A percentile compares a stretch with the other conserved stretches of the same genome.
Evolutionary conservation across 371 early-diverging fungal genomes (phyloP).

Genomic region (Mucor irregularis): DNA sequence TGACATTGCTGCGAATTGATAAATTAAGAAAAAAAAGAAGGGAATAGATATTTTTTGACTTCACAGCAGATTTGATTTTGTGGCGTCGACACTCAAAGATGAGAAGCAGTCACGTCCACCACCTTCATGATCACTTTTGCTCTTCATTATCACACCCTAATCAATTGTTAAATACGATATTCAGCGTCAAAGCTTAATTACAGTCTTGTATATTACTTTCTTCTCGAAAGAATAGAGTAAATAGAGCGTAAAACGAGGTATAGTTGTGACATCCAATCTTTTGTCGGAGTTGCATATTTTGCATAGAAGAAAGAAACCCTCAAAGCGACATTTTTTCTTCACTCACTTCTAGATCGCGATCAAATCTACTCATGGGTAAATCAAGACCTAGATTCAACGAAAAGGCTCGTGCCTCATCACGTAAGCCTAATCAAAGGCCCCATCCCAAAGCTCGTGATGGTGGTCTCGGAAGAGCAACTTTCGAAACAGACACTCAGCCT

Average conservation of each 20-base stretch:
- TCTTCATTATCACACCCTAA: no score
- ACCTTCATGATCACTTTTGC: no score
- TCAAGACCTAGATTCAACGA: conserved; percentile 62
- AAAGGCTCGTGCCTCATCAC: conserved; percentile 55
- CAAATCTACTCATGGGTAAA: conserved; percentile 56
- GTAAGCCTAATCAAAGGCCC: conserved; percentile 42
- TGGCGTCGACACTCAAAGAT: not conserved
- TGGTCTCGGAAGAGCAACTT: conserved; percentile 29
- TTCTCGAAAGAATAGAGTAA: no score
- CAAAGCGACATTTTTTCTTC: not conserved
- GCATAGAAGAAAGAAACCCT: not conserved
- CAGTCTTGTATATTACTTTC: no score
- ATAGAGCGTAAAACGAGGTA: no score
- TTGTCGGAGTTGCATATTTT: not conserved
- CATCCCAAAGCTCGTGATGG: conserved; percentile 56
- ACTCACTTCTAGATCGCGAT: not conserved
- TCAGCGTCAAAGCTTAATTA: no score
- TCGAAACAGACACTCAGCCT: conserved; percentile 4
- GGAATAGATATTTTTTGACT: not conserved
- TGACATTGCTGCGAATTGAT: conserved; percentile 7
- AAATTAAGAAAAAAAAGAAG: conserved; percentile 2
- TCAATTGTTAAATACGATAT: no score
- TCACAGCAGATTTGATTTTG: no score
- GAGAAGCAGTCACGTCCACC: not conserved
- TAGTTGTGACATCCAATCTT: not conserved